A percentile compares a stretch with the other conserved stretches of the same genome.
Evolutionary conservation across 2,329 filamentous ascomycete genomes (phyloP).

Genomic region (Coleophoma eucalyptorum): DNA sequence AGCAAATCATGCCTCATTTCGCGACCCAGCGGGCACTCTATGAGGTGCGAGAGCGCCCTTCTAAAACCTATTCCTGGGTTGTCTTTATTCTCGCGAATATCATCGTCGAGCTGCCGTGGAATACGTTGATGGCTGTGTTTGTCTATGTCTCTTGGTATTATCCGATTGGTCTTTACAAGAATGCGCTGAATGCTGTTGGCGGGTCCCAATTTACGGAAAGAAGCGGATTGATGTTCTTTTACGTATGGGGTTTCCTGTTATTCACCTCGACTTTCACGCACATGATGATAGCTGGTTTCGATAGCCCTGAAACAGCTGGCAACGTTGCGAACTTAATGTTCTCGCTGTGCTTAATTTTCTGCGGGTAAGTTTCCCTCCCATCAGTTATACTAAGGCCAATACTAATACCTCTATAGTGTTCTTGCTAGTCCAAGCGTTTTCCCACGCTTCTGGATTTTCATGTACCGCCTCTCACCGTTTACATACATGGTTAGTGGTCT

Average conservation of each 20-base stretch:
- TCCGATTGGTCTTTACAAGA: constrained; percentile 63
- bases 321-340: constrained; percentile 74
- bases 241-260: constrained; percentile 68
- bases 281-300: constrained; percentile 70
- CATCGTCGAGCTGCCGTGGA: constrained; percentile 78
- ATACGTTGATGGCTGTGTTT: constrained; percentile 63
- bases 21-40: constrained; percentile 62
- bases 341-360: constrained; percentile 51
- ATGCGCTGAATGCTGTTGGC: constrained; percentile 39
- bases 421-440: constrained; percentile 31
- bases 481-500: constrained; percentile 75
- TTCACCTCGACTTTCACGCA: constrained; percentile 80
- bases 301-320: constrained; percentile 68
- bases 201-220: constrained; percentile 49
- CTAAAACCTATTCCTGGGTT: constrained; percentile 23
- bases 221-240: constrained; percentile 73
- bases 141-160: constrained; percentile 83
- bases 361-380: background rate
- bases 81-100: constrained; percentile 35
- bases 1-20: constrained; percentile 67
- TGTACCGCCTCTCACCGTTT: constrained; percentile 77
- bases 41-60: constrained; percentile 33
- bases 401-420: background rate
- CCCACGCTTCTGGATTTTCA: constrained; percentile 76
- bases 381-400: no score